Evolutionary conservation across 352 stramenopile species (phyloP).

Genomic region (Blastocystis sp.): DNA sequence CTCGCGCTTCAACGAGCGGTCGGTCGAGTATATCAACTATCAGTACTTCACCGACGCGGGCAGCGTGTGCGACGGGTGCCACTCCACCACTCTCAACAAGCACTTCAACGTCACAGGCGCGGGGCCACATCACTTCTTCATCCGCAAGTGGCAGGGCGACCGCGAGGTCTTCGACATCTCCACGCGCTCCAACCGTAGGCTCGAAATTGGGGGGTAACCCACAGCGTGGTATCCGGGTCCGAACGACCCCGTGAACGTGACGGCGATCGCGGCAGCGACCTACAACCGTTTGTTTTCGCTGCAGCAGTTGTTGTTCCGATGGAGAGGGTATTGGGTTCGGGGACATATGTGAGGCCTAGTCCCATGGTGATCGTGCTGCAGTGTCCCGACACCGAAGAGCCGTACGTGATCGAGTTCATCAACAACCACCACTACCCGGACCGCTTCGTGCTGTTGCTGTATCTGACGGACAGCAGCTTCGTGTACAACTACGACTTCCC

Average conservation of each 20-base stretch:
- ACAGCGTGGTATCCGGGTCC: no score
- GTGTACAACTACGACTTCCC: conserved; percentile 19
- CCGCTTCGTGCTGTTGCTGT: conserved; percentile 32
- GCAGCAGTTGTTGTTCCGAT: conserved; percentile 38
- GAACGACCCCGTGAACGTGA: not conserved
- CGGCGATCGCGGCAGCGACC: conserved; percentile 35
- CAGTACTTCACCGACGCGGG: no score
- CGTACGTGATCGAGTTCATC: conserved; percentile 14
- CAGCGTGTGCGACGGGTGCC: no score
- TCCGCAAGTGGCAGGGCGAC: no score
- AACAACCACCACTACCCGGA: conserved; percentile 32
- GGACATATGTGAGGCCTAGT: not conserved
- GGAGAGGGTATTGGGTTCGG: not conserved
- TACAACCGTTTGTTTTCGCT: conserved; percentile 60
- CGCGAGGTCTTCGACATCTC: no score
- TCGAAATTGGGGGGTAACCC: no score
- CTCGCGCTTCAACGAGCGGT: no score
- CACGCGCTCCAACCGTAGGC: no score
- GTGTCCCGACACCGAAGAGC: conserved; percentile 30
- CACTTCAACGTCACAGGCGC: no score
- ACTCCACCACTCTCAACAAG: no score
- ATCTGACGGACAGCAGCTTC: conserved; percentile 2
- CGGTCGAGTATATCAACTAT: no score
- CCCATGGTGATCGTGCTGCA: conserved; percentile 30
- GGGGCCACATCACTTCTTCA: no score